Evolutionary conservation across 495 filamentous ascomycete genomes (phyloP).

Genomic region (Chaetomium cochliodes): DNA sequence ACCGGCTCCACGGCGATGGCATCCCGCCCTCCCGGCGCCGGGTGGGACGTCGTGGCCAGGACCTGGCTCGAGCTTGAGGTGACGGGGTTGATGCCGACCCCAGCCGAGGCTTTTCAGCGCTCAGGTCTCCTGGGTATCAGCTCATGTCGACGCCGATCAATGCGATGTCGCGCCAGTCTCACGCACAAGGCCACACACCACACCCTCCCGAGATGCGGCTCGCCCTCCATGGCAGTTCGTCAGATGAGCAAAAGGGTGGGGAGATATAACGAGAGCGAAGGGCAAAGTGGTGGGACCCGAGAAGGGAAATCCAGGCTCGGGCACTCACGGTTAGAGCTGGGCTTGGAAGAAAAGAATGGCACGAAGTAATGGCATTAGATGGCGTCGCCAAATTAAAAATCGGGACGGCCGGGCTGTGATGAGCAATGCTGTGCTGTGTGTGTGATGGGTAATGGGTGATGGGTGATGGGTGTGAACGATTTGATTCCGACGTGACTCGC

Average conservation of each 20-base stretch:
- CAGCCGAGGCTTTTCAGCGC: constrained; percentile 15
- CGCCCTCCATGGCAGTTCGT: constrained; percentile 8
- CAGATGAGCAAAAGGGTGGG: constrained; percentile 14
- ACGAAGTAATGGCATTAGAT: constrained; percentile 31
- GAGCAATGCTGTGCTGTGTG: constrained; percentile 1
- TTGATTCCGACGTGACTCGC: too few species aligned
- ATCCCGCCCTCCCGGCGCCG: constrained; percentile 16
- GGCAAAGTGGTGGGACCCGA: constrained; percentile 8
- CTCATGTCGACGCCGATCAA: constrained; percentile 26
- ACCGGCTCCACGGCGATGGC: constrained; percentile 20
- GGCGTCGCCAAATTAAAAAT: constrained; percentile 34
- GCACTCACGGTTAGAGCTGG: constrained; percentile 34
- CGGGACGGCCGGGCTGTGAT: constrained; percentile 34
- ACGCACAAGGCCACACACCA: not conserved
- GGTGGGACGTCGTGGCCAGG: constrained; percentile 16
- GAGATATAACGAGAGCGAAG: constrained; percentile 5
- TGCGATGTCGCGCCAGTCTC: constrained; percentile 20
- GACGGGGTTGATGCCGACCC: constrained; percentile 28
- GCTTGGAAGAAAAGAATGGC: constrained; percentile 24
- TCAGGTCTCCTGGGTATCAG: constrained; percentile 24
- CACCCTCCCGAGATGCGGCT: constrained; percentile 11
- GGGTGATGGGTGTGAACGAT: too few species aligned
- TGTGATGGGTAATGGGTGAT: constrained; percentile 1
- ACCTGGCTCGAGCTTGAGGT: constrained; percentile 24
- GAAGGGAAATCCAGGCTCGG: constrained; percentile 18